Conservation (phyloP, 2,329 filamentous ascomycete species). For the Exserohilum turcica region DNA sequence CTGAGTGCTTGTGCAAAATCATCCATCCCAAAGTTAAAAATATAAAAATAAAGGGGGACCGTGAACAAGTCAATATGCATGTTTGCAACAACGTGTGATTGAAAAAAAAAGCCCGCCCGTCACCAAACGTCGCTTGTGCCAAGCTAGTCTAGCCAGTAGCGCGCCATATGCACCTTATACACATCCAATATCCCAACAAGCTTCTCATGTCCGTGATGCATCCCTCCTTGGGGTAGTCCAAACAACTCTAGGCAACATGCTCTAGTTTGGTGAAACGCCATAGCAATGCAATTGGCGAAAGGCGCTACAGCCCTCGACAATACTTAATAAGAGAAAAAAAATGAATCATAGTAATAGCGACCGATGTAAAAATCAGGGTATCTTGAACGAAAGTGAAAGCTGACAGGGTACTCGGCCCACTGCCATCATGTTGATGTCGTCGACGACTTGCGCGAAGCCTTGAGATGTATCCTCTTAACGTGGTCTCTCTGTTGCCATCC, state of each 20-base stretch:
- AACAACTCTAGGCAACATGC: conserved; percentile 18
- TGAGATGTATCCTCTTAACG: conserved; percentile 49
- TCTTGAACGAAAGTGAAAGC: conserved; percentile 36
- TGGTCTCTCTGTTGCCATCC: conserved; percentile 42
- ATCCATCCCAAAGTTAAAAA: too few species aligned
- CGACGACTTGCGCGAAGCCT: conserved; percentile 38
- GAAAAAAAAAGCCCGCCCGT: conserved; percentile 7
- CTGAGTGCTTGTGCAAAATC: too few species aligned
- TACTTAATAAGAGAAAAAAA: background rate
- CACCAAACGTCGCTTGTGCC: conserved; percentile 15
- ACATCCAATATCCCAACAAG: conserved; percentile 29
- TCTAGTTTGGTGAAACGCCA: conserved; percentile 28
- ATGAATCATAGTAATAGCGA: background rate
- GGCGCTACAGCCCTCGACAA: conserved; percentile 4
- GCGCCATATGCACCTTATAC: conserved; percentile 27
- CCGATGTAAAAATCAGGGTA: conserved; percentile 29
- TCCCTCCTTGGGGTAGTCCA: conserved; percentile 15
- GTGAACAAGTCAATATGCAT: background rate
- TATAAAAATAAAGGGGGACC: too few species aligned
- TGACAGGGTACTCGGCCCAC: background rate
- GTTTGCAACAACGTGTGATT: background rate
- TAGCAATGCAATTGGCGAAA: conserved; percentile 22
- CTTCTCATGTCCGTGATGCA: conserved; percentile 5
- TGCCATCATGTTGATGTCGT: conserved; percentile 18
- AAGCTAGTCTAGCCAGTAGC: conserved; percentile 33